A percentile compares a stretch with the other conserved stretches of the same genome.
phyloP scores from a whole-genome alignment of 305 asterid species.

The Ajuga reptans region DNA sequence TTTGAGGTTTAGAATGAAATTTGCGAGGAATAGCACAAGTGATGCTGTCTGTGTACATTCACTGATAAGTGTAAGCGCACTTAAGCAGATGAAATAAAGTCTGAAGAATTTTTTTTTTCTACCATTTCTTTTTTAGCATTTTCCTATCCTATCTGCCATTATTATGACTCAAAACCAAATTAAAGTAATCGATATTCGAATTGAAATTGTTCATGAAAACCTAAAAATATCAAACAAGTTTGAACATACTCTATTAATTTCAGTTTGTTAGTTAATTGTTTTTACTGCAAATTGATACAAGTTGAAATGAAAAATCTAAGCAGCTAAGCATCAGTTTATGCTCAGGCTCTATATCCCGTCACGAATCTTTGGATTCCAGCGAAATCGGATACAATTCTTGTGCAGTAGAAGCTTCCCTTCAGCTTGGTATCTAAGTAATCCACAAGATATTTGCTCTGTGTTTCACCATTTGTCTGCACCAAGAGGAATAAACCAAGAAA shows the following conservation, averaged over 20 bases:
- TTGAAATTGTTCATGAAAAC: no score
- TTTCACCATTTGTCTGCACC: conserved; percentile 77
- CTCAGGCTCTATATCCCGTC: conserved; percentile 48
- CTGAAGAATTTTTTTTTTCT: background rate
- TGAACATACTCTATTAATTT: no score
- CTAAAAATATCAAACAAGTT: no score
- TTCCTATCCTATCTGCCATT: no score
- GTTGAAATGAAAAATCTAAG: no score
- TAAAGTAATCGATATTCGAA: no score
- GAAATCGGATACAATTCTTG: conserved; percentile 48
- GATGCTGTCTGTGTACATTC: conserved; percentile 43
- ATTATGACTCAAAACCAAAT: no score
- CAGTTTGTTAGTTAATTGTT: no score
- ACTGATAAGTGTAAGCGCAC: conserved; percentile 24
- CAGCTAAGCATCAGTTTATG: background rate
- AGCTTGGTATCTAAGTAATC: conserved; percentile 39
- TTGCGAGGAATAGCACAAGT: conserved; percentile 26
- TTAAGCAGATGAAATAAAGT: conserved; percentile 34
- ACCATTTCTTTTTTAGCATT: no score
- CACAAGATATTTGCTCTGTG: conserved; percentile 52
- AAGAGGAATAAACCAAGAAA: conserved; percentile 3
- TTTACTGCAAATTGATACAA: no score
- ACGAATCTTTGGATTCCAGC: conserved; percentile 70
- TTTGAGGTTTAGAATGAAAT: conserved; percentile 6
- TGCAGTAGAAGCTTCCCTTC: conserved; percentile 43